phyloP scores from a whole-genome alignment of 2,329 filamentous ascomycete species.

The Alternaria alternata region DNA sequence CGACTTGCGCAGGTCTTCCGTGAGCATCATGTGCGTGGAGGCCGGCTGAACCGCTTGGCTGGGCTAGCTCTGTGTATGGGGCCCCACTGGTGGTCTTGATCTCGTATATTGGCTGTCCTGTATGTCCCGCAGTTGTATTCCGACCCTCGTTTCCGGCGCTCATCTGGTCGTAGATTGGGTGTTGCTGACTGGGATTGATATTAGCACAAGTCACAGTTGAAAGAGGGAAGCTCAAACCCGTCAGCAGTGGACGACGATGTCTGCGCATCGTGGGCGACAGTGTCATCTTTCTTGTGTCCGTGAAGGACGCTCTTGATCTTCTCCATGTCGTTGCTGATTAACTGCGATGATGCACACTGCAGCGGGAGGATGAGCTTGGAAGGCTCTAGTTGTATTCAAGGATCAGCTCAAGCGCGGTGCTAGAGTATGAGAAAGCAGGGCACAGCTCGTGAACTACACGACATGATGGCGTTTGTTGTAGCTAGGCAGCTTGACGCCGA shows the following conservation, averaged over 20 bases:
- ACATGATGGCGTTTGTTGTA: constrained; percentile 28
- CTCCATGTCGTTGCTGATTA: constrained; percentile 46
- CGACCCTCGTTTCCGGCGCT: constrained; percentile 19
- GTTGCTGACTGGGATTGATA: constrained; percentile 13
- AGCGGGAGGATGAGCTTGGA: constrained; percentile 10
- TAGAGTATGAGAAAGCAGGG: constrained; percentile 30
- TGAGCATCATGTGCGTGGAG: constrained; percentile 12
- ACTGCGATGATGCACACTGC: constrained; percentile 12
- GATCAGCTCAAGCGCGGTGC: constrained; percentile 18
- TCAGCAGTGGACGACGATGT: constrained; percentile 23
- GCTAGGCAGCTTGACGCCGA: constrained; percentile 19
- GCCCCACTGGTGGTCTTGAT: constrained; percentile 20
- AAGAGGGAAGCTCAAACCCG: constrained; percentile 6
- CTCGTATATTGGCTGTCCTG: constrained; percentile 8
- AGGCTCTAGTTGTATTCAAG: constrained; percentile 10
- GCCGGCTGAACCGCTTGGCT: constrained; percentile 11
- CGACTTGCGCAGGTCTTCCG: constrained; percentile 10
- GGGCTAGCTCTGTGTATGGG: constrained; percentile 20
- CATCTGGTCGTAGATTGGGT: constrained; percentile 45
- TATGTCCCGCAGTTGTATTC: constrained; percentile 5
- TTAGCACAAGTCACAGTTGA: constrained; percentile 8
- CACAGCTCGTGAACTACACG: constrained; percentile 26
- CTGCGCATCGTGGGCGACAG: constrained; percentile 29
- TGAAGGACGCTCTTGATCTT: constrained; percentile 55
- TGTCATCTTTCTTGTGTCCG: constrained; percentile 45